Conservation (phyloP, 192 early-diverging fungal species). For the Podila minutissima region DNA sequence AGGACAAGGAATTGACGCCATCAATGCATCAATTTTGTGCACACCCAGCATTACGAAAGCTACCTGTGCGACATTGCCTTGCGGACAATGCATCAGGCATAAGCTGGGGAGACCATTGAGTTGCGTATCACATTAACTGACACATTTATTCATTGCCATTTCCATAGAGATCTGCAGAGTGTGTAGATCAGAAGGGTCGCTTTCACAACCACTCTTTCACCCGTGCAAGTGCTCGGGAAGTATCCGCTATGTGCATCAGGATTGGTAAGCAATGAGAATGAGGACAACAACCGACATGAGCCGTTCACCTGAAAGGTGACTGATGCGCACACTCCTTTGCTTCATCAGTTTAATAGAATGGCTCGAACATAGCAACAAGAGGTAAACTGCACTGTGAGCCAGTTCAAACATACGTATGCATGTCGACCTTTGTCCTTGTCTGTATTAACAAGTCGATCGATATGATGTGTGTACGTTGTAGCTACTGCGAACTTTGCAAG, state of each 20-base stretch:
- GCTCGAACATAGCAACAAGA: conserved; percentile 84
- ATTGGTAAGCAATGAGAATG: conserved; percentile 65
- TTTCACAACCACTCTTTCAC: conserved; percentile 87
- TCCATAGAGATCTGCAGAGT: conserved; percentile 80
- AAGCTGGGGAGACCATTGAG: too few species aligned
- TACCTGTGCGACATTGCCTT: too few species aligned
- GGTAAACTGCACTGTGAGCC: conserved; percentile 37
- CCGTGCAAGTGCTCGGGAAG: conserved; percentile 97
- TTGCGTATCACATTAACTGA: too few species aligned
- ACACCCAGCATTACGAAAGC: too few species aligned
- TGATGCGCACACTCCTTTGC: neutral
- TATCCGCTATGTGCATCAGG: conserved; percentile 95
- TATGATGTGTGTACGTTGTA: conserved; percentile 19
- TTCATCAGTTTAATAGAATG: conserved; percentile 77
- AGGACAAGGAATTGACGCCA: too few species aligned
- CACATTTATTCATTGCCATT: too few species aligned
- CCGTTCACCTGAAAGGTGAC: neutral
- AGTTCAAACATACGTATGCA: neutral
- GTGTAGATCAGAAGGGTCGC: conserved; percentile 78
- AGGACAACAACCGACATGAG: neutral
- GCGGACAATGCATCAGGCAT: too few species aligned
- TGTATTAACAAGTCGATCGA: neutral
- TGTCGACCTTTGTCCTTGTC: too few species aligned
- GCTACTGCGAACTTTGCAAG: conserved; percentile 92
- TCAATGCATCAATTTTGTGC: too few species aligned